A percentile compares a stretch with the other conserved stretches of the same genome.
Evolutionary conservation across 2,329 filamentous ascomycete species (phyloP).

Genomic region (Xylariaceae sp.): DNA sequence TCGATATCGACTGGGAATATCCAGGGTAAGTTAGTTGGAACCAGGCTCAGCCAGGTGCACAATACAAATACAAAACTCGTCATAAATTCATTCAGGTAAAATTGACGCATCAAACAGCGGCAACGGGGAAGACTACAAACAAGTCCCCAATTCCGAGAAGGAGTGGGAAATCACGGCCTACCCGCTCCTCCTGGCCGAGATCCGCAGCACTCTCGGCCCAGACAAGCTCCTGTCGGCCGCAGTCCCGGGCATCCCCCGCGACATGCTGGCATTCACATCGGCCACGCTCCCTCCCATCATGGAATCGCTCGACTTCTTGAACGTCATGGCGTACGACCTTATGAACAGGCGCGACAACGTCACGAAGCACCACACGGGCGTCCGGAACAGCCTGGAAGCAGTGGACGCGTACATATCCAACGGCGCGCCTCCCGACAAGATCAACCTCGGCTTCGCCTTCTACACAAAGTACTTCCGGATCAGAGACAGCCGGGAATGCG

Average conservation of each 20-base stretch:
- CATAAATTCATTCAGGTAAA: too few species aligned
- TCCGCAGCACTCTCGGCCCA: slow-evolving; percentile 52
- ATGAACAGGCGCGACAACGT: slow-evolving; percentile 65
- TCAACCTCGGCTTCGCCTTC: slow-evolving; percentile 63
- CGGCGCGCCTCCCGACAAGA: slow-evolving; percentile 48
- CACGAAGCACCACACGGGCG: slow-evolving; percentile 60
- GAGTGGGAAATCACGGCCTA: slow-evolving; percentile 56
- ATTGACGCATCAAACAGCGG: slow-evolving; percentile 39
- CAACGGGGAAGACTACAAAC: slow-evolving; percentile 65
- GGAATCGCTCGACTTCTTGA: slow-evolving; percentile 58
- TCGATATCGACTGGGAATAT: slow-evolving; percentile 65
- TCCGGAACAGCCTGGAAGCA: slow-evolving; percentile 47
- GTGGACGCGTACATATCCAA: slow-evolving; percentile 55
- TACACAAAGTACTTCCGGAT: slow-evolving; percentile 65
- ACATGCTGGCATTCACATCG: slow-evolving; percentile 63
- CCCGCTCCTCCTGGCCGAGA: slow-evolving; percentile 53
- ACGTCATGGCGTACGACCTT: slow-evolving; percentile 67
- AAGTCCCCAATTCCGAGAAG: slow-evolving; percentile 53
- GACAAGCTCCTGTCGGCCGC: slow-evolving; percentile 60
- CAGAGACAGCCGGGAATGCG: slow-evolving; percentile 37
- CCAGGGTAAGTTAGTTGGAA: slow-evolving; percentile 27
- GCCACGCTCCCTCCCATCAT: slow-evolving; percentile 54
- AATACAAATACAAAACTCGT: too few species aligned
- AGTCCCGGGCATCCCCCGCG: slow-evolving; percentile 54
- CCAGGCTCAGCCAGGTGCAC: too few species aligned